phyloP scores from a whole-genome alignment of 2,329 filamentous ascomycete species.

The Harringtonia aguacate region DNA sequence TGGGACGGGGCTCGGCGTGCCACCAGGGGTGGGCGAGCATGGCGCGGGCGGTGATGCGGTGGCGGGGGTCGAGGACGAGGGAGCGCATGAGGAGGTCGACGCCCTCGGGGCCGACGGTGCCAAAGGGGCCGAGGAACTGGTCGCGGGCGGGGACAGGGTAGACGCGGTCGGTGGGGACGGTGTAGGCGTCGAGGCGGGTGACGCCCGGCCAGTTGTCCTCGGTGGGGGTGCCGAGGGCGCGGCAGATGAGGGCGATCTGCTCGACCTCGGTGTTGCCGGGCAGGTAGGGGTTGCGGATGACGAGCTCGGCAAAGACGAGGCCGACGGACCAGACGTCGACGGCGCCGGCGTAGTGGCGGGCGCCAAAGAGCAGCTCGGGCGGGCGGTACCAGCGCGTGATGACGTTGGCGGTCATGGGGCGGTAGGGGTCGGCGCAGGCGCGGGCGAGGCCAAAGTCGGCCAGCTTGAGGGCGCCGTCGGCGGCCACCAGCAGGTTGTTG shows the following conservation, averaged over 20 bases:
- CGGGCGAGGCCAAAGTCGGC: constrained; percentile 96
- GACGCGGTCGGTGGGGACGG: constrained; percentile 44
- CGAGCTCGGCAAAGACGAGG: constrained; percentile 83
- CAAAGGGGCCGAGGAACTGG: constrained; percentile 67
- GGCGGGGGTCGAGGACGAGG: constrained; percentile 75
- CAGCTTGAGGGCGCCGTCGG: constrained; percentile 86
- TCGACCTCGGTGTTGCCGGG: constrained; percentile 77
- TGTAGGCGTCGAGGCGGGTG: constrained; percentile 66
- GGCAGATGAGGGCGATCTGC: constrained; percentile 75
- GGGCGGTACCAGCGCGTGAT: constrained; percentile 97
- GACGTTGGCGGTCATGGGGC: constrained; percentile 84
- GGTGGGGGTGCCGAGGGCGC: constrained; percentile 78
- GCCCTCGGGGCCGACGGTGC: constrained; percentile 68
- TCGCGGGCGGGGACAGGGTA: constrained; percentile 54
- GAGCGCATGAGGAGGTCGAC: constrained; percentile 84
- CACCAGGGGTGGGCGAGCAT: constrained; percentile 82
- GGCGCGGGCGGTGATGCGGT: constrained; percentile 64
- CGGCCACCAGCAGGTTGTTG: constrained; percentile 91
- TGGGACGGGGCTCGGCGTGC: constrained; percentile 72
- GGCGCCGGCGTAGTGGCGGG: constrained; percentile 76
- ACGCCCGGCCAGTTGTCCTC: constrained; percentile 97
- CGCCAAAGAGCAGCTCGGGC: constrained; percentile 86
- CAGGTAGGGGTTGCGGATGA: constrained; percentile 73
- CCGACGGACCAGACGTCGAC: constrained; percentile 95
- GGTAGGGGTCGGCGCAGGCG: constrained; percentile 78